Evolutionary conservation across 495 filamentous ascomycete species (phyloP).

Genomic region (Venustampulla echinocandica): DNA sequence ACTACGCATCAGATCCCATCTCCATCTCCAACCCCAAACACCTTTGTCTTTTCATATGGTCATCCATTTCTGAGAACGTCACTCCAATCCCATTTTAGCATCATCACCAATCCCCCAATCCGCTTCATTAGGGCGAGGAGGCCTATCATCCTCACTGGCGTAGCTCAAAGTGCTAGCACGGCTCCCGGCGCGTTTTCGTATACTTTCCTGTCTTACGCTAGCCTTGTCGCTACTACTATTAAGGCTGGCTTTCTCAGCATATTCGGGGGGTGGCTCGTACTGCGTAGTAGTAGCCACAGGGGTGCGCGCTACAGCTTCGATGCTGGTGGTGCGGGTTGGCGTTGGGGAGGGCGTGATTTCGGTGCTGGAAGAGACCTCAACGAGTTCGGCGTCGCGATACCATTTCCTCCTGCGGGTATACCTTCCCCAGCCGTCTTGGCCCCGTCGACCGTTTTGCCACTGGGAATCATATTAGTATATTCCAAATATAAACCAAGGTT

Average conservation of each 20-base stretch:
- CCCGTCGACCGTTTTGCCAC: slow-evolving; percentile 89
- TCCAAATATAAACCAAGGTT: slow-evolving; percentile 4
- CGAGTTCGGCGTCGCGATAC: slow-evolving; percentile 91
- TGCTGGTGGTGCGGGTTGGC: slow-evolving; percentile 15
- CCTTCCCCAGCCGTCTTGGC: slow-evolving; percentile 85
- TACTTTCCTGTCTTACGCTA: slow-evolving; percentile 14
- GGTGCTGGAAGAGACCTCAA: slow-evolving; percentile 52
- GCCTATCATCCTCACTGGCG: slow-evolving; percentile 26
- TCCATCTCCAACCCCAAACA: too few relatives aligned
- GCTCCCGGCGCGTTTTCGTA: slow-evolving; percentile 20
- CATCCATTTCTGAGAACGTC: too few relatives aligned
- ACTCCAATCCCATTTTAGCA: slow-evolving; percentile 43
- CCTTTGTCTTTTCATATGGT: too few relatives aligned
- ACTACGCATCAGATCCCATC: too few relatives aligned
- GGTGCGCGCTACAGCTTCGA: slow-evolving; percentile 2
- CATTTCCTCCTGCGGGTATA: slow-evolving; percentile 94
- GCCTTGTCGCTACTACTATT: background rate
- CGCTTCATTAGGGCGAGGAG: slow-evolving; percentile 35
- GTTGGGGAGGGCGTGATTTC: slow-evolving; percentile 34
- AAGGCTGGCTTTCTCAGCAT: slow-evolving; percentile 5
- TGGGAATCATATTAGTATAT: slow-evolving; percentile 28
- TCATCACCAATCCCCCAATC: slow-evolving; percentile 52
- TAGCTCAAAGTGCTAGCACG: slow-evolving; percentile 26
- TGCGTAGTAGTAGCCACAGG: slow-evolving; percentile 2
- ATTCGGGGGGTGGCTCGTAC: slow-evolving; percentile 17